Evolutionary conservation across 768 basidiomycete species (phyloP), one percentile per base, ranked within the genome.

Genomic region (Mycena floridula): DNA sequence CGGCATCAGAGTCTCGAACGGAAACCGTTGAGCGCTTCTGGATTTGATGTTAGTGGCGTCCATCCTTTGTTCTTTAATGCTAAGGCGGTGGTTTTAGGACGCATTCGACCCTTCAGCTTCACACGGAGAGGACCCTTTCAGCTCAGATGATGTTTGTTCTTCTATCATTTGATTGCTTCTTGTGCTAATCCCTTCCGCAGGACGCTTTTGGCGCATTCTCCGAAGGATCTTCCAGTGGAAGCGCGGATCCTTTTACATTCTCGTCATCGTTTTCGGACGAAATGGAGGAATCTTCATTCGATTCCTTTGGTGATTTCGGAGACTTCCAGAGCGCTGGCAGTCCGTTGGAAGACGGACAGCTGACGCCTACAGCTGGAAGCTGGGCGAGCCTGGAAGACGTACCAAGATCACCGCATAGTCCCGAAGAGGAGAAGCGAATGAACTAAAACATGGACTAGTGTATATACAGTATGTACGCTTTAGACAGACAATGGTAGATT

Each of bases 121-220:
- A 11, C 55, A 64, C 15, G 62, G 62, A 40, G 61, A 39, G 67
- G 73, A 79, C 56, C 74, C 74, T 20, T 79, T 84, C 49, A 70
- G n/a, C n/a, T n/a, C 65, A 54, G 76, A 82, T 23, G 81, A 83
- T 38, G 82, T 82, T 42, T 43, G 68, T 60, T 22, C 37, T 25
- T 37, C 23, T 16, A 2, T 27, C 16, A 47, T 30, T 20, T 41
- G 15, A 23, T 24, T 24, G 20, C 24, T 25, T 27, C 40, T 22
- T 20, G 38, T 35, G 37, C 30, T 48, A 16, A 18, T 51, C n/a
- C n/a, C n/a, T n/a, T n/a, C n/a, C 30, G 27, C 64, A 85, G 61
- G 85, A 84, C 44, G 73, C 65, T n/a, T 87, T 88, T 59, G 89
- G 88, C 2, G 86, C 89, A 5, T 90, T 91, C 64, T 81, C 87